A percentile compares a stretch with the other conserved stretches of the same genome.
These are phyloP conservation scores for Mucor piriformis DNA, from an alignment of 371 early-diverging fungal species.

Conservation along the genomic window DNA sequence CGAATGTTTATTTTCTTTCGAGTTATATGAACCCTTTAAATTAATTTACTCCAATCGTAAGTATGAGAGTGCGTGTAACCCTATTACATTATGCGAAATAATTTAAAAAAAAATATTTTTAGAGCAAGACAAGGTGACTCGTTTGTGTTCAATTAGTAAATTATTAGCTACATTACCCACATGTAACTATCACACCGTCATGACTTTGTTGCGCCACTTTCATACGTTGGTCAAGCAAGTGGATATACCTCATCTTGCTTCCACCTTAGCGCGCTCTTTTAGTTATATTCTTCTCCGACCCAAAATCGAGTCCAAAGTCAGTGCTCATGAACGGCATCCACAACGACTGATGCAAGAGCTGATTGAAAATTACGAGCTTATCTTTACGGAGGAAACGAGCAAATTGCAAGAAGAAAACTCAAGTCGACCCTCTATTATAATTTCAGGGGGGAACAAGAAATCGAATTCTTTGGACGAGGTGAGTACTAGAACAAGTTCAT, in stretches of 20 bases:
- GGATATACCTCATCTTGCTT: background rate
- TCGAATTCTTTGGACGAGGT: conserved; percentile 16
- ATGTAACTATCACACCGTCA: conserved; percentile 55
- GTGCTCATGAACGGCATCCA: conserved; percentile 62
- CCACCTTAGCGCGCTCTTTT: conserved; percentile 38
- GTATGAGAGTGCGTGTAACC: too few relatives aligned
- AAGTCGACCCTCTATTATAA: conserved; percentile 26
- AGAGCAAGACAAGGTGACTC: conserved; percentile 40
- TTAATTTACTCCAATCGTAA: conserved; percentile 66
- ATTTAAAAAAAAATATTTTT: background rate
- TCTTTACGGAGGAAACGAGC: conserved; percentile 34
- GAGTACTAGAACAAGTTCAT: background rate
- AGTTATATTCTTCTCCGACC: conserved; percentile 66
- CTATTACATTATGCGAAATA: too few relatives aligned
- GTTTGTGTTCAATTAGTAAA: conserved; percentile 50
- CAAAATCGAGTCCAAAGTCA: conserved; percentile 50
- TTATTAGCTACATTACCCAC: conserved; percentile 56
- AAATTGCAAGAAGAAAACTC: conserved; percentile 35
- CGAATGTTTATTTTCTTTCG: conserved; percentile 68
- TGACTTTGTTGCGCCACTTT: conserved; percentile 52
- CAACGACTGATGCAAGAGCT: conserved; percentile 60
- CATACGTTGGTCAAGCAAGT: conserved; percentile 34
- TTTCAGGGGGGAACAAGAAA: background rate
- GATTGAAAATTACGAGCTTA: conserved; percentile 33
- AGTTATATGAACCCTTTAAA: conserved; percentile 76